Conservation (phyloP, 495 filamentous ascomycete genomes). For the Penicillium steckii region DNA sequence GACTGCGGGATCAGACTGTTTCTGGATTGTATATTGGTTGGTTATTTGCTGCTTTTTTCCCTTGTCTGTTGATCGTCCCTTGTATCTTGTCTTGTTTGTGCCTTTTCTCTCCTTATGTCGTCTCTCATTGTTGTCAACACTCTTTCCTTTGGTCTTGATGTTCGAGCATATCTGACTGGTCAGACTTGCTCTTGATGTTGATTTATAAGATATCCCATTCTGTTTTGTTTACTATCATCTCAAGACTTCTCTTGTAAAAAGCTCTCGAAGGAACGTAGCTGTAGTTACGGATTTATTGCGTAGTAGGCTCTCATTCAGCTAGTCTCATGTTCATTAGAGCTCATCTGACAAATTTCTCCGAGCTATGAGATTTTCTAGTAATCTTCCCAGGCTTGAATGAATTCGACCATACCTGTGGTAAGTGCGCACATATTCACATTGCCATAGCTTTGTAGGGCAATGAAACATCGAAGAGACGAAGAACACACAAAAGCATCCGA, state of each 20-base stretch:
- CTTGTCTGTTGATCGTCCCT: constrained; percentile 2
- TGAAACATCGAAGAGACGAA: background rate
- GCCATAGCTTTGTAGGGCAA: too few species aligned
- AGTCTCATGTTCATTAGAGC: too few species aligned
- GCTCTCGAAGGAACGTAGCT: too few species aligned
- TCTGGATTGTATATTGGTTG: background rate
- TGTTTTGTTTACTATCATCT: constrained; percentile 2
- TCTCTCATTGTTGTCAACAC: constrained; percentile 3
- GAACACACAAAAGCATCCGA: background rate
- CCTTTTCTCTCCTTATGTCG: too few species aligned
- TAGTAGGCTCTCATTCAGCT: too few species aligned
- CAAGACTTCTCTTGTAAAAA: background rate
- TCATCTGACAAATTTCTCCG: too few species aligned
- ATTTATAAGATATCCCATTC: constrained; percentile 26
- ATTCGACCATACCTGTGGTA: too few species aligned
- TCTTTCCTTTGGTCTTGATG: constrained; percentile 1
- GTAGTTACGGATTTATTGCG: too few species aligned
- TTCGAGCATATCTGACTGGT: constrained; percentile 5
- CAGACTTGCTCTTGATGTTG: background rate
- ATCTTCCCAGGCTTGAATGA: too few species aligned
- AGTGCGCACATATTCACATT: too few species aligned
- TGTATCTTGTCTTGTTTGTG: background rate
- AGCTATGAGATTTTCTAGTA: too few species aligned
- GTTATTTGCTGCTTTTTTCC: background rate
- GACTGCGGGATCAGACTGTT: constrained; percentile 5